Evolutionary conservation across 805 yeast genomes (phyloP).

Genomic region (Yamadazyma olivae): DNA sequence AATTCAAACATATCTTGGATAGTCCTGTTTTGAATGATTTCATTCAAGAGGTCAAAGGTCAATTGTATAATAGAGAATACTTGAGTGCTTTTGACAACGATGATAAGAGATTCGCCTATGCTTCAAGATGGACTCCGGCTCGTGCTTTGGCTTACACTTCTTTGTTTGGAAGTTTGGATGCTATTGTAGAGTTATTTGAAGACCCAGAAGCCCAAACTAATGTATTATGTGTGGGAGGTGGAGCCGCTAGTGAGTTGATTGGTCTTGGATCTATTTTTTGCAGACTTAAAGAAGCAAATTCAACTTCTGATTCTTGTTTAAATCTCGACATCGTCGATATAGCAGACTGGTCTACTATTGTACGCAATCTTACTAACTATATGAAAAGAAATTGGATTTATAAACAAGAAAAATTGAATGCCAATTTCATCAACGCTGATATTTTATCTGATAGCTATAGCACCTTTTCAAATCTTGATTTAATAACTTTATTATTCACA

Average conservation of each 20-base stretch:
- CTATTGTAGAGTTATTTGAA: constrained; percentile 35
- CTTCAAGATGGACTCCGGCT: constrained; percentile 83
- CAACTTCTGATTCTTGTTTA: constrained; percentile 31
- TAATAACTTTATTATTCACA: constrained; percentile 77
- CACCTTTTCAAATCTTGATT: constrained; percentile 24
- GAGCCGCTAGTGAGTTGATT: constrained; percentile 82
- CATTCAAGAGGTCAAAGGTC: constrained; percentile 69
- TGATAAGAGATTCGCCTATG: constrained; percentile 70
- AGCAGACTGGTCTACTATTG: constrained; percentile 69
- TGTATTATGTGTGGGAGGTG: constrained; percentile 77
- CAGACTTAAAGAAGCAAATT: constrained; percentile 30
- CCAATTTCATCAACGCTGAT: constrained; percentile 29
- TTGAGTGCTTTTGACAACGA: constrained; percentile 62
- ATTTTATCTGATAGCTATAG: constrained; percentile 19
- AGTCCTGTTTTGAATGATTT: constrained; percentile 34
- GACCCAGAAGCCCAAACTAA: constrained; percentile 28
- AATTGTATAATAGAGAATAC: constrained; percentile 69
- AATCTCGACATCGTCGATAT: constrained; percentile 64
- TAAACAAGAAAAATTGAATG: constrained; percentile 22
- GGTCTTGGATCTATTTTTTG: constrained; percentile 60
- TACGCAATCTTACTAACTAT: constrained; percentile 40
- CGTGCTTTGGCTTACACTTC: constrained; percentile 73
- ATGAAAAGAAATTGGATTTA: constrained; percentile 55
- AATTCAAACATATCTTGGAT: constrained; percentile 30
- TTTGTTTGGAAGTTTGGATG: constrained; percentile 52